Evolutionary conservation across 2,329 filamentous ascomycete genomes (phyloP), one percentile per base, ranked within the genome.

Genomic region (Penicillium freii): DNA sequence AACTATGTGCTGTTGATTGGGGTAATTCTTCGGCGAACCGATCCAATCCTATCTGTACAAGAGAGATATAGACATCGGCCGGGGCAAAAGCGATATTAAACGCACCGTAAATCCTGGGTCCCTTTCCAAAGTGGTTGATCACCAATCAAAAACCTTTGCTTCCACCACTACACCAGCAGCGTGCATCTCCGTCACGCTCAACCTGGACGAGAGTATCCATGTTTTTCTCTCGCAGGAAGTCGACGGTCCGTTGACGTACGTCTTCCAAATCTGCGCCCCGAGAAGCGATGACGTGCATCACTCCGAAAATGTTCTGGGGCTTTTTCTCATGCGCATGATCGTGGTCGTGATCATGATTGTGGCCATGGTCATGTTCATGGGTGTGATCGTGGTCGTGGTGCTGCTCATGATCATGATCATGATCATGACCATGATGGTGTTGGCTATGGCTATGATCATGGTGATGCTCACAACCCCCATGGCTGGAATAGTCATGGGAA

Each of bases 121-220:
- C 27, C 19, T 9, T 33, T 38, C 4, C n/a, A 40, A 17, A 34
- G 17, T 13, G 45, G 31, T 25, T 27, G 40, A 6, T 47, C 27
- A 17, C 36, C 29, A 23, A 46, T 63, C 43, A 70, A 10, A 62
- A 63, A 43, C 19, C 58, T 48, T 71, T 73, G 54, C 66, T 72
- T 13, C 80, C 80, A 13, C 81, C 79, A 25, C 82, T 82, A 69
- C 85, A 87, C 84, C 84, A 87, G 68, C 85, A 87, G 56, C 78
- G 75, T 5, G 77, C 78, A 50, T 96, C 91, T 0, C 89, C 90
- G 68, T 96, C 91, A 46, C 88, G 81, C 75, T 97, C 93, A 1
- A 96, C 89, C 74, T 97, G 93, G 5, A 97, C 84, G 27, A 95
- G 86, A 13, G 92, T 85, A 67, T 96, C 87, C 76, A 97, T 88